Evolutionary conservation across 805 yeast genomes (phyloP).

Genomic region (Yarrowia sp.): DNA sequence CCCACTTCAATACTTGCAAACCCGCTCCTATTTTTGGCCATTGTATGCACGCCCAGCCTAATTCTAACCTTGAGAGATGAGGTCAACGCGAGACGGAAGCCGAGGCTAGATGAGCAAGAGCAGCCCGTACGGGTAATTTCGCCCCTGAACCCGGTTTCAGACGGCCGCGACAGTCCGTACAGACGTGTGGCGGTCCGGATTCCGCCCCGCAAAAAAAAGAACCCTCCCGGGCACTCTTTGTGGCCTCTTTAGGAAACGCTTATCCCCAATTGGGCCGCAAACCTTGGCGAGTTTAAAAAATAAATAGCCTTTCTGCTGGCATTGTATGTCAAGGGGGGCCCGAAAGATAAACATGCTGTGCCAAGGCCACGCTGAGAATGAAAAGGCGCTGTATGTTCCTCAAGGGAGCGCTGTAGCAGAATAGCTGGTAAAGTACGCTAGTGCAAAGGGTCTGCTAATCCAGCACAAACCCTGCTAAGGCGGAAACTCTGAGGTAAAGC

Average conservation of each 20-base stretch:
- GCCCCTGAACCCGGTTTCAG: no score
- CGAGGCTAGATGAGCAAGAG: neutral
- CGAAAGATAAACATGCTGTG: neutral
- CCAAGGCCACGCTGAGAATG: neutral
- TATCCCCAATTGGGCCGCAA: neutral
- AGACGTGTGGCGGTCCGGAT: no score
- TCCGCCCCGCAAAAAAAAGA: no score
- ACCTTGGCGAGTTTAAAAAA: neutral
- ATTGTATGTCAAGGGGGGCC: neutral
- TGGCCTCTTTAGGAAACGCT: neutral
- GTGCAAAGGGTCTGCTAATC: no score
- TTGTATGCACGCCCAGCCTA: slow-evolving; percentile 13
- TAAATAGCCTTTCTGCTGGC: neutral
- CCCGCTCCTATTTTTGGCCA: slow-evolving; percentile 20
- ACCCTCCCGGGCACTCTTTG: no score
- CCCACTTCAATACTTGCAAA: neutral
- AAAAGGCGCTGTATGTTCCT: no score
- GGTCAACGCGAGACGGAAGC: slow-evolving; percentile 16
- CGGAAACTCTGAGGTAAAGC: no score
- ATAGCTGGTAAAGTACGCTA: no score
- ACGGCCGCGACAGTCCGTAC: no score
- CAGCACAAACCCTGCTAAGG: no score
- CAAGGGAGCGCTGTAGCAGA: no score
- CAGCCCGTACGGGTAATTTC: no score
- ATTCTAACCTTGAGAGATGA: slow-evolving; percentile 9